Base-by-base conservation (phyloP, 495 filamentous ascomycete species). In the Parmelia sp. region DNA sequence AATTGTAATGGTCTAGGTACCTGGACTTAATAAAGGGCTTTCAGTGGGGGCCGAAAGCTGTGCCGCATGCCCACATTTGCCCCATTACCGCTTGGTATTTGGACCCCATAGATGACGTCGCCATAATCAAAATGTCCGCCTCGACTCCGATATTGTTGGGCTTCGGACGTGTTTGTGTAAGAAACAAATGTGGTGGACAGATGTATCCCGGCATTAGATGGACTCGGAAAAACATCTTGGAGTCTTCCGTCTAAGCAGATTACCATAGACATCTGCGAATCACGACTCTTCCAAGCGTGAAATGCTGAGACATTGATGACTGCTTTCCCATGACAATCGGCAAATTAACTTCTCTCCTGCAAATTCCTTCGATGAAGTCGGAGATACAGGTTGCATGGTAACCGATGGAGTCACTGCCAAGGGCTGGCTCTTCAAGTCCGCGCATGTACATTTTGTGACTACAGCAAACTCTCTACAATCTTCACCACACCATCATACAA, bases 401-500 rank as follows among this genome's bases (percentile, higher is more conserved):
- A 19, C 21, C 9, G 5, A 19, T 15, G 3, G 10, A 49, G 45
- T 10, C 23, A 23, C 45, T 27, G 31, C 27, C 27, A 53, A 11
- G 8, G 8, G 49, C 27, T 31, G 27, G 51, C 29, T 21, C 7
- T n/a, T 21, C 1, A 21, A 33, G 0, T 55, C 8, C 15, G 10
- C 5, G 5, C 10, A 36, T 36, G 4, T 36, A 36, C 35, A 36
- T 36, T 4, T 36, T 31, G 49, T 19, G 0, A 21, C 29, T 35
- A 55, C 15, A 55, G 51, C 51, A 33, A 33, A 33, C 51, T 55
- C 27, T 55, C 51, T 33, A 55, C 51, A 21, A 55, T 33, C 29
- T 33, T 55, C 29, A 10, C 51, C 29, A 55, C 51, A 33, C 51
- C 51, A 33, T 55, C 51, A n/a, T 55, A 55, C 10, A 55, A n/a